phyloP scores from a whole-genome alignment of 202 grass and related monocot species.

The Brachypodium distachyon region DNA sequence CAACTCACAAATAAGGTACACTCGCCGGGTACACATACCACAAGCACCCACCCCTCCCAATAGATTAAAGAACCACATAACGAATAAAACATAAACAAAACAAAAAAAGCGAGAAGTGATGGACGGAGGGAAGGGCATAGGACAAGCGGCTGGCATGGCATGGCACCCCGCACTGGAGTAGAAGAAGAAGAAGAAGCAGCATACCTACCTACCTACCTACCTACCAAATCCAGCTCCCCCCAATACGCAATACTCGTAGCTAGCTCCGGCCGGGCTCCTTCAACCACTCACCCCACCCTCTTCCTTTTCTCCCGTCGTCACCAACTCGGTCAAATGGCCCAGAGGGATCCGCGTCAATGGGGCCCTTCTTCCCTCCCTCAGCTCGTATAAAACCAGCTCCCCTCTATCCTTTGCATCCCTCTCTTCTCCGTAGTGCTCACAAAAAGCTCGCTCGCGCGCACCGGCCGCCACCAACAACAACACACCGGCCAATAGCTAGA shows the following conservation, averaged over 20 bases:
- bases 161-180: constrained; percentile 33
- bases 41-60: not conserved
- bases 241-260: too few species aligned
- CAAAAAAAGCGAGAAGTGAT: not conserved
- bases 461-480: not conserved
- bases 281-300: constrained; percentile 42
- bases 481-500: too few species aligned
- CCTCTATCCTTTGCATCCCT: not conserved
- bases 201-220: constrained; percentile 66
- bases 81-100: too few species aligned
- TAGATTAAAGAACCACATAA: not conserved
- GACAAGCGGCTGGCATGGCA: too few species aligned
- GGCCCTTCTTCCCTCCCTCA: not conserved
- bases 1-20: not conserved
- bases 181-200: constrained; percentile 47
- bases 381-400: constrained; percentile 38
- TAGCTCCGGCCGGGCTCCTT: constrained; percentile 36
- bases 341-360: constrained; percentile 50
- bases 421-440: constrained; percentile 2
- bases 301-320: constrained; percentile 4
- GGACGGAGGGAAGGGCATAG: not conserved
- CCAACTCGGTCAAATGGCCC: constrained; percentile 81
- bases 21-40: not conserved
- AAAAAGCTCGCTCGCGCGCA: constrained; percentile 15
- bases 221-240: constrained; percentile 87